Conservation (phyloP, 176 grass and related monocot species). For the Thalia dealbata region DNA sequence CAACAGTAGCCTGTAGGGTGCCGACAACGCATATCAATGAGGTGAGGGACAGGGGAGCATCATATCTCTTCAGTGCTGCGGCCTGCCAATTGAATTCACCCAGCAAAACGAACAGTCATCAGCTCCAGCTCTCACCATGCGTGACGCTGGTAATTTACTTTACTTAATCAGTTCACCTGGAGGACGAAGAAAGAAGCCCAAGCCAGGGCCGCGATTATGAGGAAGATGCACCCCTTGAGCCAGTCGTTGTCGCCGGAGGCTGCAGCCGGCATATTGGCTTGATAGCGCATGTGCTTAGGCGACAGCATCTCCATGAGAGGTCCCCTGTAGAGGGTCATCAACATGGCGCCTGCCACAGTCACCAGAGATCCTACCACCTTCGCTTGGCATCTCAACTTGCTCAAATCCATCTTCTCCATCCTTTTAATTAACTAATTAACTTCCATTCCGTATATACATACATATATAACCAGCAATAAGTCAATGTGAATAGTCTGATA, state of each 20-base stretch:
- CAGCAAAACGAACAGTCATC: no score
- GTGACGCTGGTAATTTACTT: no score
- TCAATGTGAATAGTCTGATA: background rate
- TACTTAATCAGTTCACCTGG: conserved; percentile 18
- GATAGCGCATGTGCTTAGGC: background rate
- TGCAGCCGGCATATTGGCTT: background rate
- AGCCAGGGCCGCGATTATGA: conserved; percentile 15
- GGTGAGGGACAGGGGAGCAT: conserved; percentile 22
- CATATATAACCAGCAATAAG: background rate
- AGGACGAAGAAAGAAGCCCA: conserved; percentile 29
- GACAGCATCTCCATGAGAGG: conserved; percentile 14
- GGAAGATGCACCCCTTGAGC: conserved; percentile 22
- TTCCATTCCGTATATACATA: no score
- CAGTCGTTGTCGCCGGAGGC: conserved; percentile 5
- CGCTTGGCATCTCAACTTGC: conserved; percentile 19
- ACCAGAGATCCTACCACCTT: conserved; percentile 26
- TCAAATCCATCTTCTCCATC: conserved; percentile 27
- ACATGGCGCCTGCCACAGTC: conserved; percentile 23
- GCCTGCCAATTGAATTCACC: background rate
- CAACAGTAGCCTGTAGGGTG: conserved; percentile 13
- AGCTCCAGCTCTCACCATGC: no score
- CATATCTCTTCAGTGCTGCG: conserved; percentile 20
- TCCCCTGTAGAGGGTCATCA: conserved; percentile 28
- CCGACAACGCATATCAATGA: conserved; percentile 26
- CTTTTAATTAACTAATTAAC: conserved; percentile 1